Evolutionary conservation across 106 monocot genomes (phyloP).

Genomic region (Cymbidium sinense): DNA sequence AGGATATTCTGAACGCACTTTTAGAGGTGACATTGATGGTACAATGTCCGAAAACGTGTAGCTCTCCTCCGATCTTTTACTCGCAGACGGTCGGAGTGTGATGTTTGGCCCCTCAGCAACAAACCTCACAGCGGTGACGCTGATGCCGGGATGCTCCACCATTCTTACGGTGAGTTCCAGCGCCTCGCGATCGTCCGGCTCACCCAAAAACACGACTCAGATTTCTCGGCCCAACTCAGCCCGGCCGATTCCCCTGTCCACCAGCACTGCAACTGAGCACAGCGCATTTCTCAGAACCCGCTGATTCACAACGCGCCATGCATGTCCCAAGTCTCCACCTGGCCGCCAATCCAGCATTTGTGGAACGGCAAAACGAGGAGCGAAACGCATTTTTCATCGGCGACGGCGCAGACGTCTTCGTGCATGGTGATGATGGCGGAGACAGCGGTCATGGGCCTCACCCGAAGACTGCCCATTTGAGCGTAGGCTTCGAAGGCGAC

Average conservation of each 20-base stretch:
- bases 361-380: constrained; percentile 35
- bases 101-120: constrained; percentile 14
- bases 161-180: constrained; percentile 49
- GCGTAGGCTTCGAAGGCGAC: constrained; percentile 21
- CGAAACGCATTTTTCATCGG: constrained; percentile 18
- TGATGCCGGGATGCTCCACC: constrained; percentile 68
- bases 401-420: constrained; percentile 20
- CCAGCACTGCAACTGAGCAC: constrained; percentile 28
- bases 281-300: constrained; percentile 22
- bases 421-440: constrained; percentile 27
- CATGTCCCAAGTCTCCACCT: constrained; percentile 14
- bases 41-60: constrained; percentile 70
- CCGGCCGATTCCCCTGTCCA: constrained; percentile 21
- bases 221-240: constrained; percentile 16
- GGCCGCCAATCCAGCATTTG: constrained; percentile 19
- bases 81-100: constrained; percentile 31
- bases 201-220: constrained; percentile 79
- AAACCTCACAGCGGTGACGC: constrained; percentile 42
- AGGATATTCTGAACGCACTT: too few relatives aligned
- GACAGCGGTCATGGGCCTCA: constrained; percentile 25
- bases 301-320: constrained; percentile 16
- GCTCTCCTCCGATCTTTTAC: constrained; percentile 45
- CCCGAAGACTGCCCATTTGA: constrained; percentile 16
- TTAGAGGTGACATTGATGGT: too few relatives aligned
- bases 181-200: constrained; percentile 75